phyloP scores from a whole-genome alignment of 2,329 filamentous ascomycete genomes.

The Colletotrichum melonis region DNA sequence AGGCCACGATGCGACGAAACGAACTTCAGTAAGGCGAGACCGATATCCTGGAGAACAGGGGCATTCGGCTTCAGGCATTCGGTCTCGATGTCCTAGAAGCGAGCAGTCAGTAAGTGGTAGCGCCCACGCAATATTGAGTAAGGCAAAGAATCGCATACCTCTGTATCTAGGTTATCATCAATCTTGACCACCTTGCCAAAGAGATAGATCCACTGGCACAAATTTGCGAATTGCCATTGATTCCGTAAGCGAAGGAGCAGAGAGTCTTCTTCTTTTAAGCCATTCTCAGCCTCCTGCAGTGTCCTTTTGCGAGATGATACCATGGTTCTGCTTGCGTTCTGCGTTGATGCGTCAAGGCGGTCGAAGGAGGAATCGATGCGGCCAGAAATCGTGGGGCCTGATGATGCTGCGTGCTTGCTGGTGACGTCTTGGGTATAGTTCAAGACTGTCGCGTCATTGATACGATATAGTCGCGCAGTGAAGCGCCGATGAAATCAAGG shows the following conservation, averaged over 20 bases:
- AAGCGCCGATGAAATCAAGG: background rate
- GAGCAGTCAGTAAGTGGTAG: background rate
- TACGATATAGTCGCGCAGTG: background rate
- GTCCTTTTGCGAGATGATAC: slow-evolving; percentile 61
- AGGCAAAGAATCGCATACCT: slow-evolving; percentile 67
- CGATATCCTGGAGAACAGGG: slow-evolving; percentile 81
- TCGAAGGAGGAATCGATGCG: background rate
- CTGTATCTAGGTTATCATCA: slow-evolving; percentile 87
- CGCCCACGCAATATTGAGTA: background rate
- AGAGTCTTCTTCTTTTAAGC: slow-evolving; percentile 44
- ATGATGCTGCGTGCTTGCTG: background rate
- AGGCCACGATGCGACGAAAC: slow-evolving; percentile 93
- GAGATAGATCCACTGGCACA: slow-evolving; percentile 92
- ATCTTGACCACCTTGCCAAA: slow-evolving; percentile 93
- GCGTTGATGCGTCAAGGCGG: background rate
- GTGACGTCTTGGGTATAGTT: background rate
- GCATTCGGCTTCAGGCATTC: slow-evolving; percentile 88
- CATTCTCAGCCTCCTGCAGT: slow-evolving; percentile 54
- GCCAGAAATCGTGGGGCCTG: background rate
- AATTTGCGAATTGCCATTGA: slow-evolving; percentile 95
- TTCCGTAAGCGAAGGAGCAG: slow-evolving; percentile 79
- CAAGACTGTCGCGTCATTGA: slow-evolving; percentile 15
- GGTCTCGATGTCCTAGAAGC: slow-evolving; percentile 80
- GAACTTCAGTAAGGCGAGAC: slow-evolving; percentile 88
- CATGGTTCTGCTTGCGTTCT: slow-evolving; percentile 44